phyloP scores from a whole-genome alignment of 257 asterid species.

The Agastache rugosa region DNA sequence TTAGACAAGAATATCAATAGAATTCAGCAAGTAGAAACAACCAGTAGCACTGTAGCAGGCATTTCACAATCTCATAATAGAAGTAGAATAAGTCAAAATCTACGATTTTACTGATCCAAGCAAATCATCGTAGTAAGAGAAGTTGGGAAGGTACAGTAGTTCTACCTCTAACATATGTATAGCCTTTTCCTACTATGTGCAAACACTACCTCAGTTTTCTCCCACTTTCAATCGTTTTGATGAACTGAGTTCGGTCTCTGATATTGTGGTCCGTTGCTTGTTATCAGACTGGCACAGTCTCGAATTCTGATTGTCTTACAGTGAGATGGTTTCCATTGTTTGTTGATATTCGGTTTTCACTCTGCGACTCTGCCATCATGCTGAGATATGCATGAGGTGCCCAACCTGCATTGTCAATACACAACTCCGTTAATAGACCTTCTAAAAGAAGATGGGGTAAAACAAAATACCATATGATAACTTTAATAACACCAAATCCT shows the following conservation, averaged over 20 bases:
- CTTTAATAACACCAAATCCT: background rate
- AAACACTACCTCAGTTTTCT: conserved; percentile 41
- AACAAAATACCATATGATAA: background rate
- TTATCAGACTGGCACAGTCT: conserved; percentile 47
- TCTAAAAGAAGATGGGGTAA: background rate
- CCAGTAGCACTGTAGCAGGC: background rate
- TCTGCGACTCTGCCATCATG: conserved; percentile 75
- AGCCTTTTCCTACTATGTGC: conserved; percentile 33
- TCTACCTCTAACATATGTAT: conserved; percentile 34
- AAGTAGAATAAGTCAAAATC: conserved; percentile 16
- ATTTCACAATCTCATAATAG: background rate
- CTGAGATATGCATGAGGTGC: conserved; percentile 86
- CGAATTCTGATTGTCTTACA: conserved; percentile 52
- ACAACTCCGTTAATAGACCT: background rate
- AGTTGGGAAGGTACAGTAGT: background rate
- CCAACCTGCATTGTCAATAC: conserved; percentile 70
- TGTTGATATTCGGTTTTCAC: conserved; percentile 42
- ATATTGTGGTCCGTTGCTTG: conserved; percentile 33
- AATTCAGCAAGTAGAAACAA: background rate
- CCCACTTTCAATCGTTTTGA: conserved; percentile 48
- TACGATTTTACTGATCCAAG: conserved; percentile 16
- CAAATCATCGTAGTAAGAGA: conserved; percentile 1
- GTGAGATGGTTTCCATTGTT: conserved; percentile 46
- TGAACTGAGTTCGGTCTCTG: conserved; percentile 39
- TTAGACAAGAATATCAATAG: background rate